Conservation (phyloP, 164 flowering plant genomes). For the Berberis thunbergii region DNA sequence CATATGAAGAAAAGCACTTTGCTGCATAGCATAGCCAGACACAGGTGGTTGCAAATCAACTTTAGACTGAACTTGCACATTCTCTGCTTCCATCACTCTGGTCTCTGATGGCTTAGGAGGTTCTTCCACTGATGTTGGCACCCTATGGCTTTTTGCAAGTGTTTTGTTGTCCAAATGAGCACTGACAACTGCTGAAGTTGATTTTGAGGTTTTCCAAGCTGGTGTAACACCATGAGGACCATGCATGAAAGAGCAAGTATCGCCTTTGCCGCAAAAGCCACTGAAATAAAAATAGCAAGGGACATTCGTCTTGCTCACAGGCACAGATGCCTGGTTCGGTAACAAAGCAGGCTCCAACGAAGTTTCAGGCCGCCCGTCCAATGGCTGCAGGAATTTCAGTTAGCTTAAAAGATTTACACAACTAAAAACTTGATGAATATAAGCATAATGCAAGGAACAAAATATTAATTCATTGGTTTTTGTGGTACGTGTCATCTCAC, state of each 20-base stretch:
- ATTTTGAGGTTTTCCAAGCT: slow-evolving; percentile 17
- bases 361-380: slow-evolving; percentile 36
- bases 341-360: slow-evolving; percentile 21
- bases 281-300: slow-evolving; percentile 65
- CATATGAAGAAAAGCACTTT: slow-evolving; percentile 18
- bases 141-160: slow-evolving; percentile 14
- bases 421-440: too few species aligned
- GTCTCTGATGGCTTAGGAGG: slow-evolving; percentile 12
- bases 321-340: slow-evolving; percentile 16
- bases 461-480: too few species aligned
- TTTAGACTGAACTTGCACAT: slow-evolving; percentile 10
- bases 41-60: slow-evolving; percentile 11
- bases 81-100: slow-evolving; percentile 8
- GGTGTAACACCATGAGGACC: slow-evolving; percentile 22
- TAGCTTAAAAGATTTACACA: too few species aligned
- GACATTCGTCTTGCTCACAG: slow-evolving; percentile 31
- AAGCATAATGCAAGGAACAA: too few species aligned
- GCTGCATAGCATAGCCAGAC: slow-evolving; percentile 9
- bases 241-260: slow-evolving; percentile 53
- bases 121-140: slow-evolving; percentile 9
- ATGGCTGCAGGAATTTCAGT: slow-evolving; percentile 37
- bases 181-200: slow-evolving; percentile 11
- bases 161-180: slow-evolving; percentile 23
- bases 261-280: slow-evolving; percentile 65
- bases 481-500: too few species aligned